Conservation (phyloP, 148 eudicot species). For the Polygonum maritimum region DNA sequence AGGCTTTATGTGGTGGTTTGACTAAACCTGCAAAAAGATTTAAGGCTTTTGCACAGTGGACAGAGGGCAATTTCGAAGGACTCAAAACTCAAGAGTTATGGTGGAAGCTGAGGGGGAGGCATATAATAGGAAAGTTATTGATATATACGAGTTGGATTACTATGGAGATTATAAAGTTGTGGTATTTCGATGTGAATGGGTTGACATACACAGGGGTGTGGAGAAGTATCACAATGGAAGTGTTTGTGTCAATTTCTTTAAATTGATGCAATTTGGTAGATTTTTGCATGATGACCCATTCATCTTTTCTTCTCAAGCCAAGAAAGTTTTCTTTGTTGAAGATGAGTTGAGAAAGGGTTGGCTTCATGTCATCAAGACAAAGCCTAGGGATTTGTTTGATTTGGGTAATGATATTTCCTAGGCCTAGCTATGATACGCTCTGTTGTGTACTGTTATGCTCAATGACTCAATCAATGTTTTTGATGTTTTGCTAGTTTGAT, state of each 20-base stretch:
- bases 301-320: no score
- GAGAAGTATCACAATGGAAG: not conserved
- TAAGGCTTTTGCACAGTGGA: not conserved
- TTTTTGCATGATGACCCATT: no score
- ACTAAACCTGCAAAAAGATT: no score
- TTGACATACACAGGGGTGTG: not conserved
- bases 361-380: constrained; percentile 8
- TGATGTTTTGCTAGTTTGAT: no score
- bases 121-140: constrained; percentile 5
- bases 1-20: not conserved
- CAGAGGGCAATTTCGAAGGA: not conserved
- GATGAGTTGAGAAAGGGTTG: constrained; percentile 5
- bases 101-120: not conserved
- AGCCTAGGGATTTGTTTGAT: constrained; percentile 18
- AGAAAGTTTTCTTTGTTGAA: no score
- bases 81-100: constrained; percentile 13
- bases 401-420: constrained; percentile 1
- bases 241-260: constrained; percentile 11
- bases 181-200: no score
- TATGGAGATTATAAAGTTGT: not conserved
- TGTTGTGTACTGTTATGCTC: no score
- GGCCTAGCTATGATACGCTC: no score
- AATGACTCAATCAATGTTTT: no score
- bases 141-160: not conserved
- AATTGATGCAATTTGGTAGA: no score